Evolutionary conservation across 495 filamentous ascomycete genomes (phyloP).

Genomic region (Neurospora africana): DNA sequence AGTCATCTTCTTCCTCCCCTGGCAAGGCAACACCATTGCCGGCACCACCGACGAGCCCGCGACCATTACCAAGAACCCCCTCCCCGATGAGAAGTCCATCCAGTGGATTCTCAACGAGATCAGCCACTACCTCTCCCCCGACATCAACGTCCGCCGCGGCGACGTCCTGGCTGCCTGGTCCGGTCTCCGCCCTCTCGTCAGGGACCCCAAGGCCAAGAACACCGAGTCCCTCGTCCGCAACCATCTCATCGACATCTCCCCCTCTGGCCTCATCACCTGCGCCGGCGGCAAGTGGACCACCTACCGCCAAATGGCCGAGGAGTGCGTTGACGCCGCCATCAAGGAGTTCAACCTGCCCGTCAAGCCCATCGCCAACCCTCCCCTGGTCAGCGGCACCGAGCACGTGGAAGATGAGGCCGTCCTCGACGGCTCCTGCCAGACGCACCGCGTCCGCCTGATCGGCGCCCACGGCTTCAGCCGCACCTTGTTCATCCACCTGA

Average conservation of each 20-base stretch:
- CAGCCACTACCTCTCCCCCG: conserved; percentile 76
- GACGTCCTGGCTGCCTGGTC: conserved; percentile 96
- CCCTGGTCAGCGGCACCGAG: conserved; percentile 70
- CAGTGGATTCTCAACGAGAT: conserved; percentile 94
- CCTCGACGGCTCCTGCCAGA: conserved; percentile 82
- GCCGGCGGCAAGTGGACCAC: conserved; percentile 99
- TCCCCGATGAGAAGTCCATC: conserved; percentile 88
- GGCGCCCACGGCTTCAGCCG: conserved; percentile 92
- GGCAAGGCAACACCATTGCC: conserved; percentile 98
- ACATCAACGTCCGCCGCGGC: conserved; percentile 86
- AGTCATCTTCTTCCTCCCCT: conserved; percentile 98
- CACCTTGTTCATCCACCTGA: conserved; percentile 95
- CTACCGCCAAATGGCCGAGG: conserved; percentile 97
- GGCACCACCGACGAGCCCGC: conserved; percentile 90
- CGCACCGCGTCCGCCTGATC: conserved; percentile 78
- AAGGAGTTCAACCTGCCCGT: conserved; percentile 62
- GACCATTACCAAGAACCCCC: conserved; percentile 67
- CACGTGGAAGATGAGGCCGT: conserved; percentile 60
- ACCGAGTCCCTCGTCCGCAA: conserved; percentile 93
- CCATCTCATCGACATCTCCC: conserved; percentile 80
- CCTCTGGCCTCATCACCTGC: conserved; percentile 80
- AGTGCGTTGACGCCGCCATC: conserved; percentile 87
- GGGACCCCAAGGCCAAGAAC: conserved; percentile 87
- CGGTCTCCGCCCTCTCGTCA: conserved; percentile 85
- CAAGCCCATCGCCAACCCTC: conserved; percentile 45